phyloP scores from a whole-genome alignment of 2,329 filamentous ascomycete genomes.

The Phyllosticta citrichinensis region DNA sequence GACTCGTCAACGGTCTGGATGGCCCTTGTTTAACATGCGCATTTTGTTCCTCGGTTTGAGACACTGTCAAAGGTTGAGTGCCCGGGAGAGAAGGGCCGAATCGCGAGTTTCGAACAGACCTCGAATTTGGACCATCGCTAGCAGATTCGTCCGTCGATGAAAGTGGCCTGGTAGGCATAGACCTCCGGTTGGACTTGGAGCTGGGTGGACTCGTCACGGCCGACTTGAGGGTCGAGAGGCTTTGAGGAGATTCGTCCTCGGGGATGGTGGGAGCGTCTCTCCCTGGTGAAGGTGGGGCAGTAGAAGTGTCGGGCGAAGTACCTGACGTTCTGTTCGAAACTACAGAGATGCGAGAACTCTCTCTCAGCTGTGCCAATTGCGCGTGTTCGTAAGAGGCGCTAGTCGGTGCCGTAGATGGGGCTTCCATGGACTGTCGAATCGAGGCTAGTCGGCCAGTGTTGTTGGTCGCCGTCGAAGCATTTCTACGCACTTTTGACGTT shows the following conservation, averaged over 20 bases:
- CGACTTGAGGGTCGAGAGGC: constrained; percentile 26
- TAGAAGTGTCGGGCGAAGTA: constrained; percentile 27
- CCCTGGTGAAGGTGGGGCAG: constrained; percentile 24
- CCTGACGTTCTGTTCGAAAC: constrained; percentile 27
- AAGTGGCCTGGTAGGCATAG: constrained; percentile 27
- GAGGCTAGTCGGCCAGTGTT: constrained; percentile 19
- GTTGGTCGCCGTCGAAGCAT: constrained; percentile 21
- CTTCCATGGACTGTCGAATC: constrained; percentile 24
- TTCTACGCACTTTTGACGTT: constrained; percentile 20
- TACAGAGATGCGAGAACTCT: constrained; percentile 27
- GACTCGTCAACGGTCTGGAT: constrained; percentile 1
- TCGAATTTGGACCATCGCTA: not conserved
- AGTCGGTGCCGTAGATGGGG: constrained; percentile 26
- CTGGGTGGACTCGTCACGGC: constrained; percentile 28
- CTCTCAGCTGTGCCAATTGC: constrained; percentile 27
- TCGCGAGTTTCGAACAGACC: not conserved
- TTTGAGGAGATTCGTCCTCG: constrained; percentile 19
- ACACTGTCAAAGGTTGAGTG: not conserved
- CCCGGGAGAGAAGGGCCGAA: not conserved
- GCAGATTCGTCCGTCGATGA: not conserved
- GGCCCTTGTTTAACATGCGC: not conserved
- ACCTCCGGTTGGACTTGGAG: constrained; percentile 21
- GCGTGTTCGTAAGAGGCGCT: constrained; percentile 24
- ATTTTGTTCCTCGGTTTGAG: not conserved
- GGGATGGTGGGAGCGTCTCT: constrained; percentile 18